These are phyloP conservation scores for Cucumis cinereus DNA, from an alignment of 306 rosid species.

Conservation along the genomic window DNA sequence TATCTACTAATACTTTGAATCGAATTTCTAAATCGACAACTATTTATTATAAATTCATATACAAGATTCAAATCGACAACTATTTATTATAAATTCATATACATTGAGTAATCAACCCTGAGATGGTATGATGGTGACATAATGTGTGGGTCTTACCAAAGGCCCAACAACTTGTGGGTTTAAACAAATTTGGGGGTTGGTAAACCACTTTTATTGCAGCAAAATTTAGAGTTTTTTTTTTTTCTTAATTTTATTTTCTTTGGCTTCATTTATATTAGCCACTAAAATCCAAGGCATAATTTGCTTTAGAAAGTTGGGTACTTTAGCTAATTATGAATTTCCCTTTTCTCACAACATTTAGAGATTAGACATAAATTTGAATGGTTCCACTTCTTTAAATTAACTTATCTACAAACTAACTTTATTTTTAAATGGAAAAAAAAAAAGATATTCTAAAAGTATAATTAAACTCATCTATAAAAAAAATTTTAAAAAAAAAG, in stretches of 20 bases:
- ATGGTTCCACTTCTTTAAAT: background rate
- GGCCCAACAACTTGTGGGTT: background rate
- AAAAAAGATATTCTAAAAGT: background rate
- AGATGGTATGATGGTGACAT: background rate
- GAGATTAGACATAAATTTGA: background rate
- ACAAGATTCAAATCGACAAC: too few species aligned
- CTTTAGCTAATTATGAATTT: background rate
- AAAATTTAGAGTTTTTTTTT: background rate
- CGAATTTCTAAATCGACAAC: too few species aligned
- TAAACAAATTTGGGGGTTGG: background rate
- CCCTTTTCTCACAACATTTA: background rate
- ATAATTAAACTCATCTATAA: too few species aligned
- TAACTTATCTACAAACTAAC: background rate
- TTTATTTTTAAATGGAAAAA: background rate
- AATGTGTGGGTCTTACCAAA: background rate
- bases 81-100: too few species aligned
- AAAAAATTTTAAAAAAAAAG: too few species aligned
- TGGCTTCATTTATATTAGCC: background rate
- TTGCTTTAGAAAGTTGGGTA: background rate
- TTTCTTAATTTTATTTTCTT: too few species aligned
- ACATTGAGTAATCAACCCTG: background rate
- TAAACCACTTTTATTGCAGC: background rate
- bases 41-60: too few species aligned
- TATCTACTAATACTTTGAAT: too few species aligned
- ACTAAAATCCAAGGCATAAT: background rate